These are phyloP conservation scores for Filobasidium uniguttulatum DNA, from an alignment of 1,284 basidiomycete species.

Conservation along the genomic window DNA sequence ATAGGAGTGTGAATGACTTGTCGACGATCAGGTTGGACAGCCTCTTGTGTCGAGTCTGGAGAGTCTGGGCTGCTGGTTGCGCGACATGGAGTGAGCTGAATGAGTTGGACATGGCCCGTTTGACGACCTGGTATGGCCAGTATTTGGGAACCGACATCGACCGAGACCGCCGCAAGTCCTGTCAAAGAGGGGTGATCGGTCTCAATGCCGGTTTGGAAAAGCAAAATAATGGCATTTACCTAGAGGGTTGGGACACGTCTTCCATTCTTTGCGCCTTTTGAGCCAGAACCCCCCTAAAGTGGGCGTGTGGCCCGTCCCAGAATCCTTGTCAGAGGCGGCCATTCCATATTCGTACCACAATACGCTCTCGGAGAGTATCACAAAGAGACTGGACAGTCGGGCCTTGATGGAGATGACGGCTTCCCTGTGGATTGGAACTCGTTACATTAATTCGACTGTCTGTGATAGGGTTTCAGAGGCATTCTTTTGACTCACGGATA, in stretches of 20 bases:
- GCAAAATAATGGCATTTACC: constrained; percentile 43
- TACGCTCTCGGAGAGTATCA: constrained; percentile 64
- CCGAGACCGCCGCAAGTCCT: constrained; percentile 75
- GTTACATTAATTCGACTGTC: neutral
- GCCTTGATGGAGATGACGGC: constrained; percentile 66
- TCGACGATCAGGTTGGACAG: constrained; percentile 22
- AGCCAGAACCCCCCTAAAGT: constrained; percentile 22
- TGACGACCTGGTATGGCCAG: constrained; percentile 79
- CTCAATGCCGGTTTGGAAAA: neutral
- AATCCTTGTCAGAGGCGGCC: constrained; percentile 19
- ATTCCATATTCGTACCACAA: constrained; percentile 62
- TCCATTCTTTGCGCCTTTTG: constrained; percentile 64
- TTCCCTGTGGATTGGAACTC: constrained; percentile 43
- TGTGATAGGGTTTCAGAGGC: too few relatives aligned
- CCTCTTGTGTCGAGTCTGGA: constrained; percentile 2
- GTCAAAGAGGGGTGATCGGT: constrained; percentile 6
- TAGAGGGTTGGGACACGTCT: constrained; percentile 73
- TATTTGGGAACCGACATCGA: constrained; percentile 59
- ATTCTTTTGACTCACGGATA: constrained; percentile 41
- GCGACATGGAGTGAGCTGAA: constrained; percentile 69
- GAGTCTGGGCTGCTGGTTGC: neutral
- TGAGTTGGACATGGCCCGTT: constrained; percentile 75
- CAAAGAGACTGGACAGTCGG: constrained; percentile 65
- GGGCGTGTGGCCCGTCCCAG: constrained; percentile 3
- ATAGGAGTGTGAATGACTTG: constrained; percentile 49